phyloP scores from a whole-genome alignment of 164 flowering plant species.

The Vitis rotundifolia region DNA sequence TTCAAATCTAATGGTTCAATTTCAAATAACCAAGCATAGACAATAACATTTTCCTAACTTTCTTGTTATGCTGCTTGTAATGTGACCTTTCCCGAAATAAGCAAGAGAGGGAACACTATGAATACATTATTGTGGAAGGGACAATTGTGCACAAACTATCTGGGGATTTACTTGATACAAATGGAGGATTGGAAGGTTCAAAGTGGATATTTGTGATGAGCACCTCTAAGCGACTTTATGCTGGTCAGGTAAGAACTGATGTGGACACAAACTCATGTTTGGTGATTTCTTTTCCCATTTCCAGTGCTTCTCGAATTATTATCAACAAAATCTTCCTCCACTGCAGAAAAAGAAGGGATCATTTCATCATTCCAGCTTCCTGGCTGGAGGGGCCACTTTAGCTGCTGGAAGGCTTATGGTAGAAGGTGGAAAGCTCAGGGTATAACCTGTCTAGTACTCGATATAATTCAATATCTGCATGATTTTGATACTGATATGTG shows the following conservation, averaged over 20 bases:
- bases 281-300: neutral
- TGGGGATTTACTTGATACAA: slow-evolving; percentile 27
- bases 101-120: slow-evolving; percentile 36
- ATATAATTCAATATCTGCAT: neutral
- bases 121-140: slow-evolving; percentile 29
- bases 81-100: neutral
- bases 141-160: slow-evolving; percentile 25
- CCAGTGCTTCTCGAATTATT: neutral
- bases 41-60: neutral
- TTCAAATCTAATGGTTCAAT: too few relatives aligned
- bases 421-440: slow-evolving; percentile 22
- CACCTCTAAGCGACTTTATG: slow-evolving; percentile 37
- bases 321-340: neutral
- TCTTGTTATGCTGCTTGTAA: neutral
- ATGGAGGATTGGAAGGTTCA: slow-evolving; percentile 9
- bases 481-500: too few relatives aligned
- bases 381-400: slow-evolving; percentile 38
- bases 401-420: slow-evolving; percentile 38
- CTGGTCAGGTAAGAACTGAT: slow-evolving; percentile 28
- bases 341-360: slow-evolving; percentile 32
- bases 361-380: slow-evolving; percentile 44
- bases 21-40: too few relatives aligned
- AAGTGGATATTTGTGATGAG: slow-evolving; percentile 57
- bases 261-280: neutral
- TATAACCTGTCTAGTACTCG: slow-evolving; percentile 6